Evolutionary conservation across 2,329 filamentous ascomycete species (phyloP), one percentile per base, ranked within the genome.

Genomic region (Phialophora verrucosa): DNA sequence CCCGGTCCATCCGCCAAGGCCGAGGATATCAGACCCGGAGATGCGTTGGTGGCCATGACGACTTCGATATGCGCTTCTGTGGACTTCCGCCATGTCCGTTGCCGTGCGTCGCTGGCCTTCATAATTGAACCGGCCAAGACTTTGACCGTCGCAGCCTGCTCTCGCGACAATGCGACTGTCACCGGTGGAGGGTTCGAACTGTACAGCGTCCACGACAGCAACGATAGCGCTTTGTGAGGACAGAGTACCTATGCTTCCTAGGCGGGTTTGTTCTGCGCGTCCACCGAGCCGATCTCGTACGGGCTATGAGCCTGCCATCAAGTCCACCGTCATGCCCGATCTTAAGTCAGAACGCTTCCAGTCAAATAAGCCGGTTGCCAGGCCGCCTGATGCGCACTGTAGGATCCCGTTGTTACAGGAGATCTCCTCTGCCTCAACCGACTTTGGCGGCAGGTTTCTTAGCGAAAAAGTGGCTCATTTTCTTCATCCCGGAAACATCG

Each of bases 401-500:
- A 31, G 20, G 20, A 23, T 17, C 20, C n/a, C 20, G 17, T 47
- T n/a, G 44, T n/a, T 23, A 8, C 14, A 7, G 8, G 5, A 2
- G 7, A 10, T 12, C 25, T 42, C 7, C 29, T 32, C 25, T 17
- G 27, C 29, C 32, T 60, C 51, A 62, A 23, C 12, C n/a, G 17
- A 29, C 58, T 42, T 59, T 64, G 10, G 63, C 50, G 38, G 42
- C 63, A 55, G 76, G 72, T 31, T 77, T 75, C 80, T 94, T 96
- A 67, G 88, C 88, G 78, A 99, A 99, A 80, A 99, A 99, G 68
- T 89, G 87, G 76, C 91, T 97, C 86, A 99, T 86, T 83, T 98
- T 99, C 85, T 91, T 95, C 95, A 99, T 99, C 1, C 95, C 95
- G 25, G 81, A 87, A 0, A 90, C 93, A 79, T 98, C 91, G 56